Base-by-base conservation (phyloP, 2,329 filamentous ascomycete species). In the Talaromyces sp. region DNA sequence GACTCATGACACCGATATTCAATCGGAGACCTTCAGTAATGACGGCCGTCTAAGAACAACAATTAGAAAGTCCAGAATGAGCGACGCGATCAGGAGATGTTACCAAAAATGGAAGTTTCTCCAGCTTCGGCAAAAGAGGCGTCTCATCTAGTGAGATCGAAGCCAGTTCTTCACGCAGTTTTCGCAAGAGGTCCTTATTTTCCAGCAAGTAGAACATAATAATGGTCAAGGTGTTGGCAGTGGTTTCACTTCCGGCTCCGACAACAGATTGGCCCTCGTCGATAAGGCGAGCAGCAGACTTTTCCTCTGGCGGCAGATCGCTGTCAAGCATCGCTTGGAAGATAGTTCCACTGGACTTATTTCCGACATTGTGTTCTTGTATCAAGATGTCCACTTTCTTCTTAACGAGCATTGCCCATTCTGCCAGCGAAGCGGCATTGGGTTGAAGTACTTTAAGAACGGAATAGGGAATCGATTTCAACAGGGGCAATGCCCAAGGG, bases 81-180 rank as follows among this genome's bases (percentile, higher is more conserved):
- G 21, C 11, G n/a, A 61, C 2, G n/a, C n/a, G 23, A 4, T 3
- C 12, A 8, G n/a, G 23, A 5, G 5, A n/a, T 16, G 16, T 54
- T 60, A 63, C 61, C 55, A 79, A 60, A 63, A 79, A 81, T 0
- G 79, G 76, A 8, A 80, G 68, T 50, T 75, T 67, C 65, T 82
- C 73, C 6, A 80, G 67, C 23, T 72, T 63, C 4, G 66, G 68
- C 70, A 72, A 73, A 1, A 68, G 66, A 5, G 71, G 65, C 5
- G 61, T 58, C 18, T 62, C 61, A 0, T 67, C 63, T 7, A 69
- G 66, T 7, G 70, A 67, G 6, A 72, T 67, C 1, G 64, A 55
- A 35, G 65, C 64, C 25, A 77, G 62, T 31, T 77, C 74, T 9
- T 67, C 60, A 5, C 70, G 69, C 18, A 76, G 61, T 54, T 66